A percentile compares a stretch with the other conserved stretches of the same genome.
These are phyloP conservation scores for Ceratonia siliqua DNA, from an alignment of 306 rosid species.

Conservation along the genomic window DNA sequence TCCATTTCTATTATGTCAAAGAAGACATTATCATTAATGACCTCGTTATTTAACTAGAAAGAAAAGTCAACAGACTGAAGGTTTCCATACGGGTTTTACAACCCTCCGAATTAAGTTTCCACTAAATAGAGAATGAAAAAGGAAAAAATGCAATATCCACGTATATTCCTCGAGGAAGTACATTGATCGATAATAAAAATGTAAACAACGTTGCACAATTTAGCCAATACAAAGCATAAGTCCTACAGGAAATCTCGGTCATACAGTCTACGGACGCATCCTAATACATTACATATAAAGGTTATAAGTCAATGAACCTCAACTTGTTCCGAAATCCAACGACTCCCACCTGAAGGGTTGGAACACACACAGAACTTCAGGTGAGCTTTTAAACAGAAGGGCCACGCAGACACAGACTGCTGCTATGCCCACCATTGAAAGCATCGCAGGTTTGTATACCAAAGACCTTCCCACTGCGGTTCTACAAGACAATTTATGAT, in stretches of 20 bases:
- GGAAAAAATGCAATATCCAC: slow-evolving; percentile 19
- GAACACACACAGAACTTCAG: slow-evolving; percentile 81
- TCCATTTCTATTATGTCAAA: slow-evolving; percentile 6
- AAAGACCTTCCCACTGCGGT: slow-evolving; percentile 54
- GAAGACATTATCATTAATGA: neutral
- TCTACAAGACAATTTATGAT: slow-evolving; percentile 50
- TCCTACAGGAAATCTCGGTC: slow-evolving; percentile 41
- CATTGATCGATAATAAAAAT: slow-evolving; percentile 17
- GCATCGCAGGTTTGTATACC: slow-evolving; percentile 87
- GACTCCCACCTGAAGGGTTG: slow-evolving; percentile 93
- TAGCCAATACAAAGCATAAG: slow-evolving; percentile 33
- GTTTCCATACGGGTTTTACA: too few relatives aligned
- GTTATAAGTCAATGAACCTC: slow-evolving; percentile 37
- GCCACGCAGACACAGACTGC: slow-evolving; percentile 97
- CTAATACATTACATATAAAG: slow-evolving; percentile 31
- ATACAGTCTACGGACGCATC: slow-evolving; percentile 38
- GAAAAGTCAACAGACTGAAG: neutral
- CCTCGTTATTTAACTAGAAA: neutral
- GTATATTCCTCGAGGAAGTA: slow-evolving; percentile 26
- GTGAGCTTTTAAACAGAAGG: slow-evolving; percentile 86
- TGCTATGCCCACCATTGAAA: slow-evolving; percentile 89
- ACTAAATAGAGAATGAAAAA: slow-evolving; percentile 5
- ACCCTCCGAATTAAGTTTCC: too few relatives aligned
- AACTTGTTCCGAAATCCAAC: slow-evolving; percentile 72
- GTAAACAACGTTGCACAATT: slow-evolving; percentile 27